phyloP scores from a whole-genome alignment of 2,329 filamentous ascomycete species.

The Cercospora sojina region DNA sequence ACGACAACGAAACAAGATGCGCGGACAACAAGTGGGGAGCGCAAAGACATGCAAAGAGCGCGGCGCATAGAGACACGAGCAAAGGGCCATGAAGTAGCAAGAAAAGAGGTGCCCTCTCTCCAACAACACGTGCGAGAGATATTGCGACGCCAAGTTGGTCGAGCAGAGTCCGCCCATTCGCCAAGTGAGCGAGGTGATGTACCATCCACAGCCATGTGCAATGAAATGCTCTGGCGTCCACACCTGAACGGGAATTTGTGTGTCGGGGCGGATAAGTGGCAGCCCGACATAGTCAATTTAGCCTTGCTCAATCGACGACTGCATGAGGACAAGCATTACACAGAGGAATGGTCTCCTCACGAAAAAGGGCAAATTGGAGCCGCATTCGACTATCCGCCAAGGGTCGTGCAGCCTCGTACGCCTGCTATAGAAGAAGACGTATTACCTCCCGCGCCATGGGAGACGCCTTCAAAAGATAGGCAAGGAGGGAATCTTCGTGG shows the following conservation, averaged over 20 bases:
- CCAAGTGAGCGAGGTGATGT: neutral
- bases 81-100: neutral
- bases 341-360: neutral
- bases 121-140: neutral
- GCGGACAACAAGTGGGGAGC: neutral
- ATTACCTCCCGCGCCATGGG: conserved; percentile 15
- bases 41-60: neutral
- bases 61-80: neutral
- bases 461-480: neutral
- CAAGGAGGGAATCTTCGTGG: neutral
- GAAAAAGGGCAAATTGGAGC: neutral
- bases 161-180: neutral
- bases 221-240: neutral
- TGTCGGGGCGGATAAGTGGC: conserved; percentile 2
- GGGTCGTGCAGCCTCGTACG: conserved; percentile 4
- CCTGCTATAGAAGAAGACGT: neutral
- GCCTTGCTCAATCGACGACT: neutral
- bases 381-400: conserved; percentile 13
- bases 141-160: neutral
- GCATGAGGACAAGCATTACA: neutral
- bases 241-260: neutral
- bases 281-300: neutral
- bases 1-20: neutral
- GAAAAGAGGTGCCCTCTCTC: neutral
- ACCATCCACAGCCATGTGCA: neutral